Evolutionary conservation across 1,139 yeast genomes (phyloP), one percentile per base, ranked within the genome.

Genomic region (Suhomyces bolitotheri): DNA sequence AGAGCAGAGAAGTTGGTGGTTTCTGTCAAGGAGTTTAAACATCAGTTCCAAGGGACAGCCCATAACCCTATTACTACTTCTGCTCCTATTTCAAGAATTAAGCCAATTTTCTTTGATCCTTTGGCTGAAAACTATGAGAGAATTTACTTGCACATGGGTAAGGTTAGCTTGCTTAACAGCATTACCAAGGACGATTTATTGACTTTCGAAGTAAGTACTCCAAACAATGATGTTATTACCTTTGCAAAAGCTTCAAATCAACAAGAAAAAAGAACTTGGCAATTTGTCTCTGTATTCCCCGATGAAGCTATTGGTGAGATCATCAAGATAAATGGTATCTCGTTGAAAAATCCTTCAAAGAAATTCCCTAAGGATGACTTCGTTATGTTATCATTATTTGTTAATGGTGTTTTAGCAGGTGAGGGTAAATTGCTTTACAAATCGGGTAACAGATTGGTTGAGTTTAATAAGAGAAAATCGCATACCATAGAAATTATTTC

Each of bases 271-370:
- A 60, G 68, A 16, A 49, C 60, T 13, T 88, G 95, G 95, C 80
- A 78, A 42, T 85, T 88, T 49, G 73, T 85, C n/a, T 81, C 94
- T 2, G 88, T 84, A 10, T 72, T 73, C 50, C 80, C 89, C 2
- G 83, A 77, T 32, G 96, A 88, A 56, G 71, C 77, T 8, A 67
- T 84, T 44, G 94, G 94, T 25, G 92, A 83, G 55, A 71, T 76
- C 38, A 68, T 83, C 31, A 74, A 79, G 50, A 66, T 82, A 16
- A 72, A 74, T 40, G 82, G 84, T 33, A 64, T 82, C 21, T 71
- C 75, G 2, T 50, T 56, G 39, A 64, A 64, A 43, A 52, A 51
- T 32, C 55, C 61, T 2, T 49, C 56, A 13, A 63, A 60, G 40
- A 63, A 60, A 39, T 35, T 54, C 25, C 65, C 66, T 7, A 60